A percentile compares a stretch with the other conserved stretches of the same genome.
Evolutionary conservation across 2,329 filamentous ascomycete genomes (phyloP).

Genomic region (Penicillium sp.): DNA sequence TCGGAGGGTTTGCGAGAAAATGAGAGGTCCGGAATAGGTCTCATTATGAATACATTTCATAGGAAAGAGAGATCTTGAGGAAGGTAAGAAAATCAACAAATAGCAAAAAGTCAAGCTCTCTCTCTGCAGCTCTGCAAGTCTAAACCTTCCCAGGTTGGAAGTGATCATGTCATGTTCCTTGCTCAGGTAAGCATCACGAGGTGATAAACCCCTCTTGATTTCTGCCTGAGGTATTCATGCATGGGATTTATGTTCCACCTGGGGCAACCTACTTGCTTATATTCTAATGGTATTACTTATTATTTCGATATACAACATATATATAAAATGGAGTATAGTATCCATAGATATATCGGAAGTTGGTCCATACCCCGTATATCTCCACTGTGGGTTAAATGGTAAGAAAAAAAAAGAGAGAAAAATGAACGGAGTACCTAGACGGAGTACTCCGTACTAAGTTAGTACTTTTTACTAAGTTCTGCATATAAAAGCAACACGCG

Average conservation of each 20-base stretch:
- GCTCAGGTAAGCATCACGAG: constrained; percentile 11
- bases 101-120: neutral
- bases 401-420: neutral
- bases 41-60: constrained; percentile 31
- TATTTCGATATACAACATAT: neutral
- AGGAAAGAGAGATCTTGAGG: neutral
- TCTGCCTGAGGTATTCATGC: constrained; percentile 3
- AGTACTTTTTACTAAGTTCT: neutral
- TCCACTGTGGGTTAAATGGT: neutral
- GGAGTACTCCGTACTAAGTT: neutral
- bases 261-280: too few relatives aligned
- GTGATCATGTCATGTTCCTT: constrained; percentile 6
- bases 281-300: neutral
- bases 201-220: constrained; percentile 7
- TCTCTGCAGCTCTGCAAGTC: neutral
- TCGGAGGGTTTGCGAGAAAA: constrained; percentile 38
- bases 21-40: constrained; percentile 36
- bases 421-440: neutral
- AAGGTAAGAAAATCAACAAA: neutral
- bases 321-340: neutral
- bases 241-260: neutral
- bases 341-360: neutral
- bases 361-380: neutral
- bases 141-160: too few relatives aligned
- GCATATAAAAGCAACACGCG: constrained; percentile 8